Base-by-base conservation (phyloP, 768 basidiomycete genomes). In the Xerocomellus intermedius region DNA sequence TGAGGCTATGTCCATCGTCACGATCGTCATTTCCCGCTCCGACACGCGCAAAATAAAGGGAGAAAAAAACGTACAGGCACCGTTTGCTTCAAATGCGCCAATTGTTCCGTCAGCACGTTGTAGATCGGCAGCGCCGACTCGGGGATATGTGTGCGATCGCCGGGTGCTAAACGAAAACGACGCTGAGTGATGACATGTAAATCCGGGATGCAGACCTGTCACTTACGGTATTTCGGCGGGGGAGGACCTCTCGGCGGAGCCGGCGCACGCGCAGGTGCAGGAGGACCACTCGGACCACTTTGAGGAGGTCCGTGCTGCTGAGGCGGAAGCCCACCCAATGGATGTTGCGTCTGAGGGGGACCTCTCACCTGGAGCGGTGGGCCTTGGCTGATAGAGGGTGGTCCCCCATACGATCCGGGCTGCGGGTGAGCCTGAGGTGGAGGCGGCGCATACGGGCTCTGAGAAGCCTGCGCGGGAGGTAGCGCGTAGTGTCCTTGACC, bases 141-240 rank as follows among this genome's bases (percentile, higher is more conserved):
- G 1, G 94, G 88, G 49, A 98, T 97, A 69, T 98, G 96, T n/a
- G 82, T 83, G 26, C 94, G 81, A 69, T 98, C 96, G 52, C 96
- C 95, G 48, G 85, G 79, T 41, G 95, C 94, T 96, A 67, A 50
- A 48, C 28, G 2, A 39, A 37, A 26, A 48, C 6, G 9, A 30
- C 16, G 26, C 14, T 49, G 12, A 57, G 21, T 2, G 13, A 50
- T 8, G 19, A 36, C 39, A 30, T 14, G 1, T 2, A 10, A 37
- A 2, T 17, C n/a, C 16, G 2, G 3, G 8, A 37, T 13, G 16
- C 14, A 19, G 48, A 43, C 28, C 14, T 36, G 48, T 26, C 10
- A 80, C 84, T 69, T 60, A 86, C 85, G 86, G 69, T 87, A 85
- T 67, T 82, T 82, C 17, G 82, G 76, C 37, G 71, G 70, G 12